Evolutionary conservation across 192 early-diverging fungal species (phyloP), one percentile per base, ranked within the genome.

Genomic region (Powellomyces hirtus): DNA sequence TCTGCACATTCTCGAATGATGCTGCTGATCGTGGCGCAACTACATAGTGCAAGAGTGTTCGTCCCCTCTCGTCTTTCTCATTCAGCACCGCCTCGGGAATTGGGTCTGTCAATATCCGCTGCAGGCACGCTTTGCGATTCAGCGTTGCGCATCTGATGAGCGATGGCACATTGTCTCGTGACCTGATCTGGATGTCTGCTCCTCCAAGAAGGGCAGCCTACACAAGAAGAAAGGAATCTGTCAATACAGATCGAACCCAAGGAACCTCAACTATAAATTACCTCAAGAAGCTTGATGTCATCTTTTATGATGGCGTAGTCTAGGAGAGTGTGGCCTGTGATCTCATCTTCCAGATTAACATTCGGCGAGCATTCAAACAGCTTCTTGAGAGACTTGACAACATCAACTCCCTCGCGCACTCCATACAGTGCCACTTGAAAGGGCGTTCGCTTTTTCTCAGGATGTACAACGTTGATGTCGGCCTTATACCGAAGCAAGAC

Each of bases 291-390:
- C 1, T 36, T 37, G 0, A 45, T 26, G 42, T 84, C 67, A 16
- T 24, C 45, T 20, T 71, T 20, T 8, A 55, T 36, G 38, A 84
- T 81, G 0, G 80, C 81, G 55, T 72, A 52, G 64, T 83, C 83
- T 11, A 84, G 38, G 26, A 74, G 65, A 5, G 78, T 78, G 38
- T 56, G 74, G 0, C 76, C 72, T 2, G 73, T 77, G 11, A 50
- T 45, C 14, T 40, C 27, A 40, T 84, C 79, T 4, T 72, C 18
- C 5, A 29, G n/a, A 24, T 76, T 77, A n/a, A 83, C 62, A 35
- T 80, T 58, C 18, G 40, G 40, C 10, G 40, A 42, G 40, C 40
- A 42, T 11, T 8, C 40, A 18, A 42, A 42, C 10, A 42, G 40
- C 40, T 18, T 42, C 40, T 42, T 42, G 40, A 42, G 40, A 42